Percentiles rank a stretch among this genome's conserved stretches.
Evolutionary conservation across 352 stramenopile species (phyloP).

Genomic region (Pythium vanterpoolii): DNA sequence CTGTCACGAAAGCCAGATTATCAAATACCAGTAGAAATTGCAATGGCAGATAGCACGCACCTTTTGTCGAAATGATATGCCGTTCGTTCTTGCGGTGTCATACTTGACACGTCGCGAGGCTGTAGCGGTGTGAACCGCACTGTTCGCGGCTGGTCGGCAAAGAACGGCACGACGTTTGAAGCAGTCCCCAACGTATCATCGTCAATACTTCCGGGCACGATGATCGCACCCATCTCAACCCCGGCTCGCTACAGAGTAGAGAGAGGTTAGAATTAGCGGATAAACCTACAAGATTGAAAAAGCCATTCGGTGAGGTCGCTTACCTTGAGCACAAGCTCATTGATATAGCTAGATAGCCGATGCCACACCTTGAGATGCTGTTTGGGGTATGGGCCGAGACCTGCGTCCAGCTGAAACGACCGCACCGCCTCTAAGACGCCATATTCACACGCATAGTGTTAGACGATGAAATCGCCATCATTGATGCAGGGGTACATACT

Average conservation of each 20-base stretch:
- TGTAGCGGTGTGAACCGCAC: slow-evolving; percentile 63
- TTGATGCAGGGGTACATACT: too few relatives aligned
- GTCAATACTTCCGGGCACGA: slow-evolving; percentile 70
- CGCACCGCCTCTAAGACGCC: slow-evolving; percentile 41
- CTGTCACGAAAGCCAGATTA: slow-evolving; percentile 16
- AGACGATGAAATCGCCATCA: too few relatives aligned
- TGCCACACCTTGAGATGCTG: slow-evolving; percentile 73
- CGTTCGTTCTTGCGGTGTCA: slow-evolving; percentile 55
- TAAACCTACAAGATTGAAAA: background rate
- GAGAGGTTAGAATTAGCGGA: background rate
- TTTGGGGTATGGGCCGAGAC: slow-evolving; percentile 74
- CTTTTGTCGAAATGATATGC: slow-evolving; percentile 77
- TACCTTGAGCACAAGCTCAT: slow-evolving; percentile 57
- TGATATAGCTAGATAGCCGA: slow-evolving; percentile 69
- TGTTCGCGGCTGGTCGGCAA: slow-evolving; percentile 69
- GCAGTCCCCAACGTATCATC: slow-evolving; percentile 26
- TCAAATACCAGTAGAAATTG: too few relatives aligned
- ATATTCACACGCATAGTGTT: too few relatives aligned
- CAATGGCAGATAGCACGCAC: slow-evolving; percentile 22
- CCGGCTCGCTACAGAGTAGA: slow-evolving; percentile 52
- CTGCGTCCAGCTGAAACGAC: slow-evolving; percentile 78
- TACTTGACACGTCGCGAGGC: slow-evolving; percentile 29
- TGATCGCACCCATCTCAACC: slow-evolving; percentile 52
- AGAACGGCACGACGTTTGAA: slow-evolving; percentile 53
- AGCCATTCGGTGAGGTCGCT: background rate